These are phyloP conservation scores for Aureobasidium musti DNA, from an alignment of 2,329 filamentous ascomycete genomes.

Conservation along the genomic window DNA sequence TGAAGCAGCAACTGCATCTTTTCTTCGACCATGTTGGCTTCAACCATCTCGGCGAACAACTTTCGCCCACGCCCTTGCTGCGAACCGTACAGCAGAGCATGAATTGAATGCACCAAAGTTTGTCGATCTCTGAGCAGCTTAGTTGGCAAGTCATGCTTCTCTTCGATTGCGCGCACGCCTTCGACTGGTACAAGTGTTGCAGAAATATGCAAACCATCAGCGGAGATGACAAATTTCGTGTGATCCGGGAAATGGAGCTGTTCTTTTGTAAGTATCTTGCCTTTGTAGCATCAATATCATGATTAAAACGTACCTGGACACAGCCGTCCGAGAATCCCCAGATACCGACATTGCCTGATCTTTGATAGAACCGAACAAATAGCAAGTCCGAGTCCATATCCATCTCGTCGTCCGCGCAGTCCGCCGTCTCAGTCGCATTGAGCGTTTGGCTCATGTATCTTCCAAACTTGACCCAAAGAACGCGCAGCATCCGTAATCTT, in stretches of 20 bases:
- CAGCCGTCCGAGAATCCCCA: conserved; percentile 81
- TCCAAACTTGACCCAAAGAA: conserved; percentile 68
- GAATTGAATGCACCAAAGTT: conserved; percentile 69
- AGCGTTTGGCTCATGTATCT: conserved; percentile 63
- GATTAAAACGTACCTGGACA: conserved; percentile 60
- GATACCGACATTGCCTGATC: conserved; percentile 76
- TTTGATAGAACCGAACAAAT: conserved; percentile 78
- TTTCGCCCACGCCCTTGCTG: conserved; percentile 45
- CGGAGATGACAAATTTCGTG: conserved; percentile 77
- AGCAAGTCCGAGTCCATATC: conserved; percentile 22
- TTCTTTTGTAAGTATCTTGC: conserved; percentile 10
- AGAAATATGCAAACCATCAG: conserved; percentile 72
- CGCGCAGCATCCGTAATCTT: conserved; percentile 60
- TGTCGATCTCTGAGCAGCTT: conserved; percentile 69
- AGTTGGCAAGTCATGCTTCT: conserved; percentile 63
- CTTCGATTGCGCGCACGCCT: conserved; percentile 65
- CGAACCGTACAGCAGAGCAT: conserved; percentile 67
- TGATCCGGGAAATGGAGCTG: conserved; percentile 88
- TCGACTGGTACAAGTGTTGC: conserved; percentile 75
- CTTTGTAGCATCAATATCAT: background rate
- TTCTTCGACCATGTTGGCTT: conserved; percentile 69
- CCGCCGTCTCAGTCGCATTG: conserved; percentile 48
- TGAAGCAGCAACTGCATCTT: conserved; percentile 73
- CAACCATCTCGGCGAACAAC: conserved; percentile 59
- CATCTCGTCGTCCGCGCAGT: conserved; percentile 43